Percentiles rank a stretch among this genome's conserved stretches.
phyloP scores from a whole-genome alignment of 2,329 filamentous ascomycete species.

The Calonectria leucothoes region DNA sequence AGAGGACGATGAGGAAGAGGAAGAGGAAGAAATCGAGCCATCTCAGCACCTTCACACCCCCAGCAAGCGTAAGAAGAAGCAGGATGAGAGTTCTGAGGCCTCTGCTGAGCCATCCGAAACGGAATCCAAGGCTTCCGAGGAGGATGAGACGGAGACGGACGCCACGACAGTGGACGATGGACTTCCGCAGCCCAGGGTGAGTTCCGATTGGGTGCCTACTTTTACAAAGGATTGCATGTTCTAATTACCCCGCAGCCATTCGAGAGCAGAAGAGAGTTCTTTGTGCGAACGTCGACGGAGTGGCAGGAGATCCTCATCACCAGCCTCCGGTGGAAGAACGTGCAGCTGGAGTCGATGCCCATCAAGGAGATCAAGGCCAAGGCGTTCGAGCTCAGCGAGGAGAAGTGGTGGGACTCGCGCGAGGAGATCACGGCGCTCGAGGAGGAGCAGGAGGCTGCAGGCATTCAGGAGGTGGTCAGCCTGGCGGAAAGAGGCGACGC shows the following conservation, averaged over 20 bases:
- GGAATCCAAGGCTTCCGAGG: constrained; percentile 49
- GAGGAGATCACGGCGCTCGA: constrained; percentile 93
- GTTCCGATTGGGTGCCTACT: constrained; percentile 26
- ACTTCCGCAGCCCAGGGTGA: constrained; percentile 75
- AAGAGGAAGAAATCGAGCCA: constrained; percentile 62
- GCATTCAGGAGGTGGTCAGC: constrained; percentile 94
- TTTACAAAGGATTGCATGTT: neutral
- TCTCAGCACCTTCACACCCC: constrained; percentile 59
- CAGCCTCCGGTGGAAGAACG: constrained; percentile 75
- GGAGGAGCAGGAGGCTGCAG: constrained; percentile 95
- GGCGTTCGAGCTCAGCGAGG: constrained; percentile 91
- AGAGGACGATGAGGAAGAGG: constrained; percentile 65
- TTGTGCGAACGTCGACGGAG: constrained; percentile 84
- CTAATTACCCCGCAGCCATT: constrained; percentile 71
- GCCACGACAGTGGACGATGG: constrained; percentile 75
- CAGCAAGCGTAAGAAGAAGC: constrained; percentile 69
- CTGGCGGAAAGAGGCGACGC: constrained; percentile 78
- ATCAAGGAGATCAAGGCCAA: constrained; percentile 94
- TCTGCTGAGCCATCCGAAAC: constrained; percentile 44
- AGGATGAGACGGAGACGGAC: constrained; percentile 60
- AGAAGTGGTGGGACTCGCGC: constrained; percentile 98
- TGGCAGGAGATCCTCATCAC: constrained; percentile 93
- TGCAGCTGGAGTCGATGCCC: constrained; percentile 74
- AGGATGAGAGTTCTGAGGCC: constrained; percentile 54
- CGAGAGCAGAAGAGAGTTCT: constrained; percentile 92